Base-by-base conservation (phyloP, 305 asterid genomes). In the Fraxinus latifolia region DNA sequence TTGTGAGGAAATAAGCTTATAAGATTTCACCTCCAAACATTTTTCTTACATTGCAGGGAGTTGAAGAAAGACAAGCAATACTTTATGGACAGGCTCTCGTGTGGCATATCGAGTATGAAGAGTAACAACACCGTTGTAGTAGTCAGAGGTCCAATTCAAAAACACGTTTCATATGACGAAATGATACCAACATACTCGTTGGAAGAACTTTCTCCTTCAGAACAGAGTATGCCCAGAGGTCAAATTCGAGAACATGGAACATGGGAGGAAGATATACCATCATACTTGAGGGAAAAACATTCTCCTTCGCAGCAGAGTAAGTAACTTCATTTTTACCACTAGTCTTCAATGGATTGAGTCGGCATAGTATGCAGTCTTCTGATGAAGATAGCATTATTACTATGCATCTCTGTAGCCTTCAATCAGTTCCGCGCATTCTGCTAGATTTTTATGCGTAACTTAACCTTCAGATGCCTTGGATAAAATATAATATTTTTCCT, bases 31-130 rank as follows among this genome's bases (percentile, higher is more conserved):
- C 42, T 36, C 42, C 42, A 36, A 36, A 36, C 9, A 36, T 36
- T 6, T 36, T 36, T 36, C 7, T 7, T 33, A 11, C 7, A 14
- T 76, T 31, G 67, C 86, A 91, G 97, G 91, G 92, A 86, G 88
- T 90, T 92, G 94, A 93, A 93, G 89, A 93, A 90, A 74, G 93
- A 93, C 58, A 89, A 88, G 82, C 89, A 81, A 77, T 91, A 88
- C 87, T 92, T 90, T n/a, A 29, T 90, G 87, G 93, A 92, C 62
- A 87, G 89, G 83, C 86, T 93, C 7, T 77, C 90, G 0, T 93
- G 97, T 80, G 89, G 92, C 27, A 88, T 93, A 76, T 91, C 93
- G 42, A 83, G 83, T 31, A 77, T 93, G 83, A 91, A 89, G 82
- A 86, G 91, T 73, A 80, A 90, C 84, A 83, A 89, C 83, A 82